Conservation (phyloP, 2,329 filamentous ascomycete genomes). For the Clonostachys rhizophaga region DNA sequence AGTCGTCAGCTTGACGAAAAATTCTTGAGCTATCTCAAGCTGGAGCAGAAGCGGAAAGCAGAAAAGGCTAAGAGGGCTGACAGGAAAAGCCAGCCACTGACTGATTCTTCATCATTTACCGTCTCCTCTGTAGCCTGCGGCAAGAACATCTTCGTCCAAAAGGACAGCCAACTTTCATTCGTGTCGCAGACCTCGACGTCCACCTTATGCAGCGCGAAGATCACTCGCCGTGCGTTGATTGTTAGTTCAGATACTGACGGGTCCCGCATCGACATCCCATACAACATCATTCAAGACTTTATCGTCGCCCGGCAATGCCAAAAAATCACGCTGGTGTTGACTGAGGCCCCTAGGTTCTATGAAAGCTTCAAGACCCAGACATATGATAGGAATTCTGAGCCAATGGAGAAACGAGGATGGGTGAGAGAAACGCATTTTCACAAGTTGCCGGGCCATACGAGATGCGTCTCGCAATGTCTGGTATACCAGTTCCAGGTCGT, state of each 20-base stretch:
- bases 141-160: slow-evolving; percentile 33
- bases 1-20: slow-evolving; percentile 17
- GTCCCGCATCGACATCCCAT: slow-evolving; percentile 39
- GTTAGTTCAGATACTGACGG: slow-evolving; percentile 19
- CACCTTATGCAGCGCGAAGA: slow-evolving; percentile 24
- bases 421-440: slow-evolving; percentile 21
- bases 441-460: slow-evolving; percentile 17
- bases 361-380: slow-evolving; percentile 5
- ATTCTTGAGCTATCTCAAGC: slow-evolving; percentile 16
- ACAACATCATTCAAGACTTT: slow-evolving; percentile 40
- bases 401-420: slow-evolving; percentile 1
- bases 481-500: slow-evolving; percentile 33
- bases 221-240: slow-evolving; percentile 35
- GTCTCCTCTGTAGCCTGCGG: slow-evolving; percentile 33
- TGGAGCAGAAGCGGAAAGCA: slow-evolving; percentile 10
- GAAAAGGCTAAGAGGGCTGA: slow-evolving; percentile 7
- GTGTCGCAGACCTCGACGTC: slow-evolving; percentile 28
- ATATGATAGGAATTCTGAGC: neutral
- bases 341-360: slow-evolving; percentile 46
- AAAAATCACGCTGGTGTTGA: slow-evolving; percentile 44
- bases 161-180: slow-evolving; percentile 29
- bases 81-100: neutral
- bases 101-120: slow-evolving; percentile 7
- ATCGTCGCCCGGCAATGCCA: slow-evolving; percentile 26
- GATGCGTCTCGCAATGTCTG: slow-evolving; percentile 32